Percentiles rank a stretch among this genome's conserved stretches.
Evolutionary conservation across 75 land plant genomes (phyloP).

Genomic region (Isoetes taiwanensis): DNA sequence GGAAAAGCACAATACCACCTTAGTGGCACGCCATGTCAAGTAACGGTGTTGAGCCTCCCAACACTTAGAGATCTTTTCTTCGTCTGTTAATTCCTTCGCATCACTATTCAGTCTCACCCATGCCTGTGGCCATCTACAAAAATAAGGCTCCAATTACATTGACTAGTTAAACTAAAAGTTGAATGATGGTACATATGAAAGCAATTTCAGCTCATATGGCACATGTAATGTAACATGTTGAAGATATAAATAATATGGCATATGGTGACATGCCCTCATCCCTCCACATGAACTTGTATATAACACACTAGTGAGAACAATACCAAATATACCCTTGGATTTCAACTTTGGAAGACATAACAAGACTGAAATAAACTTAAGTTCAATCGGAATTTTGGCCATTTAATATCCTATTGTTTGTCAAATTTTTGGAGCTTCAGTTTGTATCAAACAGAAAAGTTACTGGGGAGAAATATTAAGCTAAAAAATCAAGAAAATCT

Average conservation of each 20-base stretch:
- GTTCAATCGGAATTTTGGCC: too few species aligned
- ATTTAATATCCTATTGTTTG: too few species aligned
- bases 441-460: too few species aligned
- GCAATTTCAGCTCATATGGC: neutral
- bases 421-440: too few species aligned
- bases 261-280: neutral
- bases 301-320: too few species aligned
- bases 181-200: neutral
- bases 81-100: conserved; percentile 33
- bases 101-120: conserved; percentile 68
- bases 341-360: too few species aligned
- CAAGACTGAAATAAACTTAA: too few species aligned
- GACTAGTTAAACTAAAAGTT: neutral
- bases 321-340: too few species aligned
- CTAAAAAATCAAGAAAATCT: too few species aligned
- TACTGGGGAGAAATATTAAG: too few species aligned
- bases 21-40: conserved; percentile 85
- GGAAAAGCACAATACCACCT: conserved; percentile 17
- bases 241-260: neutral
- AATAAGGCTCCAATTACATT: neutral
- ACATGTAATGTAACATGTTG: neutral
- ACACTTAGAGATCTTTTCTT: conserved; percentile 28
- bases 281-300: neutral
- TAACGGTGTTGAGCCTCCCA: conserved; percentile 89
- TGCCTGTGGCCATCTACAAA: conserved; percentile 29